Evolutionary conservation across 1,284 basidiomycete species (phyloP).

Genomic region (Leccinum fuscescens): DNA sequence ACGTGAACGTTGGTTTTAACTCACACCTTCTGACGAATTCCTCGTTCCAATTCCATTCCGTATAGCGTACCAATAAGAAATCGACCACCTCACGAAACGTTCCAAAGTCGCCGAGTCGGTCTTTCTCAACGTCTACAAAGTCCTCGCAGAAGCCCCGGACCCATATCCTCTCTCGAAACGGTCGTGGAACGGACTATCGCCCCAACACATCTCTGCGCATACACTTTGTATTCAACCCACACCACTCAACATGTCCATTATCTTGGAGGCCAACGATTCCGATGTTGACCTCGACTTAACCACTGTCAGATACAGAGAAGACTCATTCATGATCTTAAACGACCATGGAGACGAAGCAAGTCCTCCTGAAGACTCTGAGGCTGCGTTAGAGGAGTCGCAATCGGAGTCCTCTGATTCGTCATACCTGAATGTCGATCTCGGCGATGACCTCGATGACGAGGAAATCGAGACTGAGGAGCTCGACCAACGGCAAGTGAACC

Average conservation of each 20-base stretch:
- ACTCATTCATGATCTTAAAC: constrained; percentile 14
- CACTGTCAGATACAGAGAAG: constrained; percentile 9
- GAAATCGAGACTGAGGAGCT: constrained; percentile 19
- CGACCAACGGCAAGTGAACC: constrained; percentile 9
- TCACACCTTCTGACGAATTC: background rate
- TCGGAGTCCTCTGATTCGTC: constrained; percentile 24
- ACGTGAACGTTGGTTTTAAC: background rate
- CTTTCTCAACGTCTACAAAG: constrained; percentile 91
- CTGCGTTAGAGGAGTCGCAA: constrained; percentile 12
- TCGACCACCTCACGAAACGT: constrained; percentile 91
- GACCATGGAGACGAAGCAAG: constrained; percentile 4
- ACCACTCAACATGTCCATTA: constrained; percentile 17
- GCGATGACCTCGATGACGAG: constrained; percentile 14
- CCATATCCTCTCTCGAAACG: constrained; percentile 94
- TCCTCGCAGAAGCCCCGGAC: constrained; percentile 91
- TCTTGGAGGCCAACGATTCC: constrained; percentile 14
- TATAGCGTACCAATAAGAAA: constrained; percentile 92
- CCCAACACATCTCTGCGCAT: background rate
- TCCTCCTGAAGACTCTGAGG: background rate
- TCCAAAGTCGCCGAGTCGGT: constrained; percentile 93
- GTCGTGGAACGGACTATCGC: constrained; percentile 92
- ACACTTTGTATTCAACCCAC: background rate
- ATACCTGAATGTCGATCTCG: constrained; percentile 19
- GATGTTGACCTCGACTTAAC: constrained; percentile 13
- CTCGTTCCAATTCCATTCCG: background rate